These are phyloP conservation scores for Pleomassaria siparia DNA, from an alignment of 2,329 filamentous ascomycete genomes.

Conservation along the genomic window DNA sequence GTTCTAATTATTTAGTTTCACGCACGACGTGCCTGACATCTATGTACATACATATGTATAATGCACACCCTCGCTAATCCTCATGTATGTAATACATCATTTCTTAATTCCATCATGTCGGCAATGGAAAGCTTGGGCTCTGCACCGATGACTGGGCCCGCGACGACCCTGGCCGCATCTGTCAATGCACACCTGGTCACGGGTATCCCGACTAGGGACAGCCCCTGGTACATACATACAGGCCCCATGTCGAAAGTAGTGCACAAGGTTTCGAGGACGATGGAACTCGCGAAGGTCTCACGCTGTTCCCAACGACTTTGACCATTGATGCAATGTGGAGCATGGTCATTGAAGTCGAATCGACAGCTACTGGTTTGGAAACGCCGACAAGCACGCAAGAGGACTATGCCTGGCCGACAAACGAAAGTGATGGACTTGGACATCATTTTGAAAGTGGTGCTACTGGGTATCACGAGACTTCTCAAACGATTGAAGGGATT, in stretches of 20 bases:
- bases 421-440: not conserved
- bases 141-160: not conserved
- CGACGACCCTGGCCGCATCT: not conserved
- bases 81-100: not conserved
- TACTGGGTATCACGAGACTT: not conserved
- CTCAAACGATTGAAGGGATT: no score
- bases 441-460: not conserved
- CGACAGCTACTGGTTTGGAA: not conserved
- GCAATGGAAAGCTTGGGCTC: not conserved
- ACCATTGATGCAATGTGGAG: not conserved
- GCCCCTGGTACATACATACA: not conserved
- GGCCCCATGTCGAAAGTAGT: slow-evolving; percentile 4
- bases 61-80: not conserved
- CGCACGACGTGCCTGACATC: no score
- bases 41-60: not conserved
- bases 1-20: not conserved
- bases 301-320: not conserved
- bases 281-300: not conserved
- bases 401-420: not conserved
- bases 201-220: not conserved
- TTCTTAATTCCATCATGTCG: slow-evolving; percentile 2
- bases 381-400: not conserved
- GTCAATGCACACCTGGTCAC: not conserved
- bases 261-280: slow-evolving; percentile 1
- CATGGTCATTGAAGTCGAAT: not conserved